Evolutionary conservation across 164 flowering plant genomes (phyloP), one percentile per base, ranked within the genome.

Genomic region (Vitis amurensis): DNA sequence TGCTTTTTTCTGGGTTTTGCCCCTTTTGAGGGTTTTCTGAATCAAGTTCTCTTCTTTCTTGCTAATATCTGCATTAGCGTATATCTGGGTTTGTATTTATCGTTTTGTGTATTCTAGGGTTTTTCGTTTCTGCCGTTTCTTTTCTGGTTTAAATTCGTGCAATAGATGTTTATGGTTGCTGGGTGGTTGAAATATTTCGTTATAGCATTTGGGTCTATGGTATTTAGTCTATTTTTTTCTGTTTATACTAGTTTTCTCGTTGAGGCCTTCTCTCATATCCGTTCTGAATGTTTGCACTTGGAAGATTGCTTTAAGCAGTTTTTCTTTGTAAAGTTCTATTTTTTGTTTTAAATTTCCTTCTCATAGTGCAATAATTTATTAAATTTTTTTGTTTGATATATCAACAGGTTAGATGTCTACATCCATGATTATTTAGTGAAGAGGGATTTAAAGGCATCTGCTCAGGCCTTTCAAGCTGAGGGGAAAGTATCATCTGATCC

Each of bases 401-500:
- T 16, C 52, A 52, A 66, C 85, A 89, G 93, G 93, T 77, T 89
- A 60, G 93, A 89, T 84, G 93, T 89, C 52, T 89, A 89, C 69
- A 89, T 89, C 70, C 89, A 89, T 69, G 93, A 89, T 71, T 89
- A 89, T 74, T 74, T 89, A 71, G 87, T 89, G 37, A 89, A 89
- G 75, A 87, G 93, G 69, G 93, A 87, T 72, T 68, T 89, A 19
- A 89, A 89, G 76, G 88, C 91, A 66, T 72, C 93, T 66, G 93
- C 93, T 68, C 91, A 87, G 77, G 91, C 93, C 61, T 89, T 89
- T 69, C 93, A 87, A 84, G 84, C 89, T 48, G 93, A 89, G 72
- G 93, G 91, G 14, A 89, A 89, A 79, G 91, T 89, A 8, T 87
- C 93, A n/a, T 89, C 89, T 14, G 93, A 89, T 69, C 93, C 93